phyloP scores from a whole-genome alignment of 306 rosid genomes.

The Hippophae tibetana region DNA sequence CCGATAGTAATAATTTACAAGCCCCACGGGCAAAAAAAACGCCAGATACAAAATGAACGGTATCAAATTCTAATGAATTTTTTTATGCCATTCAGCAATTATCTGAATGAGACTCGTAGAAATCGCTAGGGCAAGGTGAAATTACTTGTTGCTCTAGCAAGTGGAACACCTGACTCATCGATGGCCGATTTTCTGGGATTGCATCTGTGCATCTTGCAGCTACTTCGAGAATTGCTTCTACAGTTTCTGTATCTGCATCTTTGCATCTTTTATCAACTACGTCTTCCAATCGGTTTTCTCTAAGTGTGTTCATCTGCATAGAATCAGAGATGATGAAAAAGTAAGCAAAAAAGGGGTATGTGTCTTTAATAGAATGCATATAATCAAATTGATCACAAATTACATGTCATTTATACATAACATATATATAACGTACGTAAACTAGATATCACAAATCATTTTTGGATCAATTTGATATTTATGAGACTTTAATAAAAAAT shows the following conservation, averaged over 20 bases:
- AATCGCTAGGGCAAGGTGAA: slow-evolving; percentile 80
- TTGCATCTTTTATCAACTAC: slow-evolving; percentile 66
- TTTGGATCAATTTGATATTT: background rate
- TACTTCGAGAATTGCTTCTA: slow-evolving; percentile 65
- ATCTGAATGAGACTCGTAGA: slow-evolving; percentile 84
- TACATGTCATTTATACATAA: too few species aligned
- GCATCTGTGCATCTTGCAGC: slow-evolving; percentile 85
- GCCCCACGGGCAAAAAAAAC: too few species aligned
- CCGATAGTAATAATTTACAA: too few species aligned
- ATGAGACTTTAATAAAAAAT: background rate
- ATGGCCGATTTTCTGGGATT: slow-evolving; percentile 75
- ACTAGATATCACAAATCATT: too few species aligned
- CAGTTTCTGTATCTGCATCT: slow-evolving; percentile 54
- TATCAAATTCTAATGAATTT: too few species aligned
- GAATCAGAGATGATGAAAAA: background rate
- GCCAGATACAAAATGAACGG: too few species aligned
- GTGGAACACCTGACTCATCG: slow-evolving; percentile 79
- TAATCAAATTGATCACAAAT: too few species aligned
- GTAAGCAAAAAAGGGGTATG: background rate
- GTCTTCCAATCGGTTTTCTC: slow-evolving; percentile 61
- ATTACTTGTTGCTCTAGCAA: slow-evolving; percentile 72
- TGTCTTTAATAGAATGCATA: too few species aligned
- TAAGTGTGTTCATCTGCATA: slow-evolving; percentile 68
- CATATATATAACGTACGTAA: too few species aligned
- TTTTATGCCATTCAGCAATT: slow-evolving; percentile 17